A percentile compares a stretch with the other conserved stretches of the same genome.
phyloP scores from a whole-genome alignment of 2,329 filamentous ascomycete genomes.

The Aspergillus sp. region DNA sequence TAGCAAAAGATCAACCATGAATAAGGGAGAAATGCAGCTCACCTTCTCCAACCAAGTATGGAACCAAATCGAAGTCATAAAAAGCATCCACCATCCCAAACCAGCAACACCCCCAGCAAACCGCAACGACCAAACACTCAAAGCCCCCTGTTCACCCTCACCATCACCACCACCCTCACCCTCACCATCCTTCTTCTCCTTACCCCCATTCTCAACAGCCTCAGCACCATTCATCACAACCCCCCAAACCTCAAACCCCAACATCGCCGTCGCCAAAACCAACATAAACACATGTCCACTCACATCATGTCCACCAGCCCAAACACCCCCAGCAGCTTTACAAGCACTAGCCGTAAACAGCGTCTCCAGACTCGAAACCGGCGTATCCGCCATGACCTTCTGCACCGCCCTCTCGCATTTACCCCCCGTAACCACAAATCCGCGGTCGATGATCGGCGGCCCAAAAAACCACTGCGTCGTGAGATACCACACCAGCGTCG shows the following conservation, averaged over 20 bases:
- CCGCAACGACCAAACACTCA: slow-evolving; percentile 52
- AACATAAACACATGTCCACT: slow-evolving; percentile 93
- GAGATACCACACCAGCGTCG: slow-evolving; percentile 75
- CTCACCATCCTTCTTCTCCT: slow-evolving; percentile 26
- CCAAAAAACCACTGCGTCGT: slow-evolving; percentile 98
- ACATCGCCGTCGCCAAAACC: slow-evolving; percentile 74
- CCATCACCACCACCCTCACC: slow-evolving; percentile 10
- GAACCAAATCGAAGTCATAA: slow-evolving; percentile 98
- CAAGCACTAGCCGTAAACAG: slow-evolving; percentile 74
- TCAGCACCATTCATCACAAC: slow-evolving; percentile 47
- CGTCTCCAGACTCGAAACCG: slow-evolving; percentile 28
- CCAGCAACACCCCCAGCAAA: slow-evolving; percentile 56
- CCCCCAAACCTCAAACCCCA: slow-evolving; percentile 71
- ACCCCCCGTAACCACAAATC: slow-evolving; percentile 84
- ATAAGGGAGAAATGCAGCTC: slow-evolving; percentile 27
- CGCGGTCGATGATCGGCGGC: slow-evolving; percentile 80
- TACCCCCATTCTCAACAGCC: slow-evolving; percentile 38
- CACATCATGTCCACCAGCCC: slow-evolving; percentile 94
- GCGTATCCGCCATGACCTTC: slow-evolving; percentile 32
- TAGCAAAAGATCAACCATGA: slow-evolving; percentile 5
- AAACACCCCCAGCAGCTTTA: slow-evolving; percentile 73
- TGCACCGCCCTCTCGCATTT: slow-evolving; percentile 62
- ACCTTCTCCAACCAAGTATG: slow-evolving; percentile 99
- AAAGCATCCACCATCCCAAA: slow-evolving; percentile 87
- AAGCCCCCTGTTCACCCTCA: slow-evolving; percentile 35